Evolutionary conservation across 306 rosid genomes (phyloP).

Genomic region (Argentina anserina): DNA sequence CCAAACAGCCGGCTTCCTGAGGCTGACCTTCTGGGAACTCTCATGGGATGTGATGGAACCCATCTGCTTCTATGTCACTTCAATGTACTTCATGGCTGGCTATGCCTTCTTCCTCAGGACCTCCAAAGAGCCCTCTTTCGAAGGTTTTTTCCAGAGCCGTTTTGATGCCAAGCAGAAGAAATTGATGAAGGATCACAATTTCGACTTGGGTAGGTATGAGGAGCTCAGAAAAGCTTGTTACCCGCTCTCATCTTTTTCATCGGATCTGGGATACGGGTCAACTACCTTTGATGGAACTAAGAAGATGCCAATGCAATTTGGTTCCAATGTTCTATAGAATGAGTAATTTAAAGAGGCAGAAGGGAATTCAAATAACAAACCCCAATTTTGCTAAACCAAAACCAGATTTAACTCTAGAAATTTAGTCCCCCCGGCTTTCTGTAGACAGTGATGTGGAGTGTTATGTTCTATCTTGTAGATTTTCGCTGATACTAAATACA

Average conservation of each 20-base stretch:
- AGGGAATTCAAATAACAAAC: not conserved
- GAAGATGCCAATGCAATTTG: conserved; percentile 16
- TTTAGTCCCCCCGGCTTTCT: conserved; percentile 11
- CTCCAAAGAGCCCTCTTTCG: conserved; percentile 67
- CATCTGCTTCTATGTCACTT: conserved; percentile 68
- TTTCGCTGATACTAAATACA: not conserved
- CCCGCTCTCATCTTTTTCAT: not conserved
- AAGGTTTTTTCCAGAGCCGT: conserved; percentile 60
- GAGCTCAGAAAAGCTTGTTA: conserved; percentile 43
- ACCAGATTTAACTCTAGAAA: conserved; percentile 3
- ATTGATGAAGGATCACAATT: conserved; percentile 51
- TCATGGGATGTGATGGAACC: conserved; percentile 96
- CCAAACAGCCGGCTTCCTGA: conserved; percentile 62
- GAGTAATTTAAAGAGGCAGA: not conserved
- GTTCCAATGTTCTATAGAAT: conserved; percentile 15
- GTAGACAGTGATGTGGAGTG: conserved; percentile 12
- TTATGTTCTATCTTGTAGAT: not conserved
- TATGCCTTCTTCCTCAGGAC: conserved; percentile 71
- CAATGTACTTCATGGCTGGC: conserved; percentile 66
- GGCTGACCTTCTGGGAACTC: conserved; percentile 93
- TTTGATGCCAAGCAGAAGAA: conserved; percentile 57
- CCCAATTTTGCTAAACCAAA: conserved; percentile 11
- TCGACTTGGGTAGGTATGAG: conserved; percentile 50
- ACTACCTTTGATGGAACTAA: conserved; percentile 11
- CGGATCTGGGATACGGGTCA: not conserved